Evolutionary conservation across 2,329 filamentous ascomycete species (phyloP), one percentile per base, ranked within the genome.

Genomic region (Dothideomycetidae sp.): DNA sequence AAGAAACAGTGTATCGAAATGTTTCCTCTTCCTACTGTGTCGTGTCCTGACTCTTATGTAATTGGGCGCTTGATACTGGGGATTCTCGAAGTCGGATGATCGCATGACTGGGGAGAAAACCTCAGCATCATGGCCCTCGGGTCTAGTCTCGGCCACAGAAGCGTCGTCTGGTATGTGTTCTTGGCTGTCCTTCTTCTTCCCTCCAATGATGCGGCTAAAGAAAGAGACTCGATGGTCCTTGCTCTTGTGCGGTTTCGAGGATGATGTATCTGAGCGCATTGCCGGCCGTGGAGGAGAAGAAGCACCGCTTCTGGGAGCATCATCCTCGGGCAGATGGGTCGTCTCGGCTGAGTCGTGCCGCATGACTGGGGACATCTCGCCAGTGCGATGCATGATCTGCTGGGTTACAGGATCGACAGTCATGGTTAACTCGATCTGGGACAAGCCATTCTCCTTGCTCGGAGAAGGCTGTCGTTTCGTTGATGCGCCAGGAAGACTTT

Each of bases 1-100:
- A 3, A 96, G 70, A 54, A 98, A 98, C 41, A 93, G 66, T 32
- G 77, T 78, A 53, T 90, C 76, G 53, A 96, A 94, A 37, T 88
- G 80, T 48, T 75, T 76, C 14, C 70, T 65, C 51, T 80, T 85
- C n/a, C 21, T 26, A 59, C 93, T 93, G 57, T 85, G 75, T 52
- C 83, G 77, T 1, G 78, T 64, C 45, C 78, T 75, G 42, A 93
- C 79, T 46, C 84, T 83, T 50, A 96, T 90, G 53, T 96, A 96
- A 16, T 82, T 75, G 2, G 86, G 84, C 3, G 88, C 86, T 38
- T 86, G 82, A 46, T 90, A 90, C 52, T 92, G 78, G 44, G 78
- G 75, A 5, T 90, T 88, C 39, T 84, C 83, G 56, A 79, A 96
- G 42, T 84, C 79, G 37, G 69, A 58, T 16, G 73, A 71, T 36